Evolutionary conservation across 441 rosid genomes (phyloP), one percentile per base, ranked within the genome.

Genomic region (Pelargonium australe): DNA sequence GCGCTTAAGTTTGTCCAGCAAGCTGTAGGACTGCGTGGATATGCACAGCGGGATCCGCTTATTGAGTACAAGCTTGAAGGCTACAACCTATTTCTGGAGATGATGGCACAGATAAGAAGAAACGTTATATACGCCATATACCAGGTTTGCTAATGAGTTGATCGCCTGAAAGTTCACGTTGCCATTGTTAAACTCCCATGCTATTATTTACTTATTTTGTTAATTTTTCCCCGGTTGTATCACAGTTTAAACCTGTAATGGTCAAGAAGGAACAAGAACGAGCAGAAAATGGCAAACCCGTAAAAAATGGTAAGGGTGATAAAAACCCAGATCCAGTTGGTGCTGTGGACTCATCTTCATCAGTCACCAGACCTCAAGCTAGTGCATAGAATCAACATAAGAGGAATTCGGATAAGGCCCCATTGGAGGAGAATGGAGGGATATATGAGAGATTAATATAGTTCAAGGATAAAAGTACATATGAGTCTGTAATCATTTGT

Each of bases 91-190:
- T 91, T 95, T 79, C 76, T 95, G 75, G 96, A 95, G 64, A 95
- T 95, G 99, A 95, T 95, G 99, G 97, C 97, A 61, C 97, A 91
- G 79, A 91, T 91, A 43, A 80, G 99, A 81, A 86, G 97, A 80
- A 91, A 95, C 66, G 99, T 95, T 7, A 95, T 95, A 69, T 95
- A 95, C 73, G 90, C 99, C 73, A 89, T 95, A 68, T 95, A 95
- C 76, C 99, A 95, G 99, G 97, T 91, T 71, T 70, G 68, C 41
- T 41, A 19, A 37, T 23, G 23, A 49, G 3, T 2, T 4, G 25
- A 66, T 16, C 11, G 31, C 31, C 31, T 47, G 14, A 66, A 25
- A n/a, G 2, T 7, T 47, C 14, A 12, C 7, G n/a, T 47, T 47
- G n/a, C n/a, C 53, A 47, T 47, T 10, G 53, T n/a, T 5, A 31